Evolutionary conservation across 495 filamentous ascomycete genomes (phyloP), one percentile per base, ranked within the genome.

Genomic region (Barbatosphaeria neglecta): DNA sequence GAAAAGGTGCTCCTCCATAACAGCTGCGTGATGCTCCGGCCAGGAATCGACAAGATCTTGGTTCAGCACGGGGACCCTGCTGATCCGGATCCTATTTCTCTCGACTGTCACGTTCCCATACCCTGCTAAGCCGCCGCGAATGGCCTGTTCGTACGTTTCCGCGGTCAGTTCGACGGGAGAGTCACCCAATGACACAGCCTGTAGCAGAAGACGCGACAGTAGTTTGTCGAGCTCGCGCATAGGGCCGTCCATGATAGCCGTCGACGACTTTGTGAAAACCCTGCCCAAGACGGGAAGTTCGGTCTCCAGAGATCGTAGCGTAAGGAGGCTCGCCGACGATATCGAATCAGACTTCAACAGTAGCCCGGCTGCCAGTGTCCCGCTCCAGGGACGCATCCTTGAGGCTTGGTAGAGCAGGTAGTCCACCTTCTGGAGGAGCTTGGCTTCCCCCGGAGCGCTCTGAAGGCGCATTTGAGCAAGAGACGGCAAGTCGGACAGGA

Each of bases 201-300:
- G 68, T 7, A 53, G 52, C 50, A 79, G 65, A 33, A 82, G 57
- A 20, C 58, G 60, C 37, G 72, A 62, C 9, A 82, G 54, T 9
- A 70, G 50, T n/a, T 61, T 56, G 45, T 67, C 68, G 13, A 78
- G 67, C 27, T 71, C 66, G 20, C 51, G 55, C 17, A 69, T 54
- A 22, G 76, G 69, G 44, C 76, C 67, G 16, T 68, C 59, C 1
- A 67, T 54, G 44, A 81, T 61, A 11, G 72, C 61, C 40, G 63
- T 56, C 22, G 62, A 68, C 55, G 65, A 73, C 4, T 54, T 47
- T 27, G 74, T 62, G 4, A 84, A 57, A 27, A 72, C 65, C 46
- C 70, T 69, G 10, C 77, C 78, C 37, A 89, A 62, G 3, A 73
- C 66, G 6, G 77, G 73, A 44, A 86, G 66, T 55, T 89, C 85